Percentiles rank a stretch among this genome's conserved stretches.
phyloP scores from a whole-genome alignment of 306 rosid species.

The Prunus padus region DNA sequence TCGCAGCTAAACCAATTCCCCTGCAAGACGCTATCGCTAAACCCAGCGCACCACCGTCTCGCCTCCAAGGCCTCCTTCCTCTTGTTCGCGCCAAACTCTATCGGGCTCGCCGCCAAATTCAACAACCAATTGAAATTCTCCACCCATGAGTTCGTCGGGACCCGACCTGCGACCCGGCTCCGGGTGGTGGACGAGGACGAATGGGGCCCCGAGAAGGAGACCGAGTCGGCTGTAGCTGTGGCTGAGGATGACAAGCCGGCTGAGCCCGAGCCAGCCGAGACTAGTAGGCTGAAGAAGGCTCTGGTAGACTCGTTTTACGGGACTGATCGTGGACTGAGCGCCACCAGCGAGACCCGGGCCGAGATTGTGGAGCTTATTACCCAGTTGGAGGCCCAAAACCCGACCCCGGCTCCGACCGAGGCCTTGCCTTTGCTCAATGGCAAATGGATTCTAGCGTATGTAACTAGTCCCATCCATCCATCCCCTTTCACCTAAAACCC shows the following conservation, averaged over 20 bases:
- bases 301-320: constrained; percentile 74
- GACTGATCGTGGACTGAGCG: constrained; percentile 77
- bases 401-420: constrained; percentile 84
- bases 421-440: constrained; percentile 83
- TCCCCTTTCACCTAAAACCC: background rate
- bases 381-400: constrained; percentile 79
- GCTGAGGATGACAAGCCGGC: constrained; percentile 34
- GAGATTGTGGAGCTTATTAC: constrained; percentile 89
- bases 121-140: constrained; percentile 19
- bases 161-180: constrained; percentile 25
- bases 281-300: constrained; percentile 58
- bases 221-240: constrained; percentile 29
- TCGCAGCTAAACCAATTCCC: constrained; percentile 48
- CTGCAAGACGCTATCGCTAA: constrained; percentile 38
- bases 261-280: constrained; percentile 41
- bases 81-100: constrained; percentile 29
- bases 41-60: constrained; percentile 25
- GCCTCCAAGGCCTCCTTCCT: constrained; percentile 35
- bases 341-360: constrained; percentile 76
- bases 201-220: constrained; percentile 44
- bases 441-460: constrained; percentile 93
- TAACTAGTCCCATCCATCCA: background rate
- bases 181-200: constrained; percentile 50
- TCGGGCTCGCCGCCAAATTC: constrained; percentile 24
- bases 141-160: constrained; percentile 10